These are phyloP conservation scores for Rhynchospora pubera DNA, from an alignment of 176 grass and related monocot species.

Conservation along the genomic window DNA sequence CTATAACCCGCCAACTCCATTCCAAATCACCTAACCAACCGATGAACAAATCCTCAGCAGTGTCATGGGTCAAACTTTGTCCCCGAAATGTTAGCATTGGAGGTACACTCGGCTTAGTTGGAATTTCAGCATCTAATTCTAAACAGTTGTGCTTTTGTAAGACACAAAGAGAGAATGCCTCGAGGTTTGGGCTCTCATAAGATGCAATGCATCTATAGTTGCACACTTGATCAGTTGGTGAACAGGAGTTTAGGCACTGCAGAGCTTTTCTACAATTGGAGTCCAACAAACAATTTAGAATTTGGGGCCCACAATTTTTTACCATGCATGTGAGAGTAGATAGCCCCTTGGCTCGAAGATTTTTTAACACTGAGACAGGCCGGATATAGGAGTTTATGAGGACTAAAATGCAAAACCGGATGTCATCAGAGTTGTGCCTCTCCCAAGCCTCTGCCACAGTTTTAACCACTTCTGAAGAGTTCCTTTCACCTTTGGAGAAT, in stretches of 20 bases:
- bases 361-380: conserved; percentile 64
- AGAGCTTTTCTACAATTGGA: conserved; percentile 82
- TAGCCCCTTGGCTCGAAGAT: conserved; percentile 74
- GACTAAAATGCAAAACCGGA: conserved; percentile 83
- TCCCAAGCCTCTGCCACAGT: conserved; percentile 79
- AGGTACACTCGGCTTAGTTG: conserved; percentile 47
- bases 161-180: conserved; percentile 89
- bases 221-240: conserved; percentile 82
- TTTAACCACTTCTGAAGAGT: conserved; percentile 54
- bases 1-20: conserved; percentile 87
- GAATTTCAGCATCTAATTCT: conserved; percentile 73
- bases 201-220: conserved; percentile 90
- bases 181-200: conserved; percentile 70
- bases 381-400: conserved; percentile 73
- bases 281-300: conserved; percentile 86
- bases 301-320: conserved; percentile 67
- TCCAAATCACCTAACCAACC: conserved; percentile 72
- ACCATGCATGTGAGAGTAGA: conserved; percentile 86
- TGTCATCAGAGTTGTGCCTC: conserved; percentile 93
- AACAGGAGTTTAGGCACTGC: conserved; percentile 85
- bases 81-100: conserved; percentile 63
- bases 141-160: conserved; percentile 97
- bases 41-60: conserved; percentile 82
- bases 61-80: conserved; percentile 61
- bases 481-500: conserved; percentile 28